These are phyloP conservation scores for Strigomonas culicis DNA, from an alignment of 208 protist species.

Conservation along the genomic window DNA sequence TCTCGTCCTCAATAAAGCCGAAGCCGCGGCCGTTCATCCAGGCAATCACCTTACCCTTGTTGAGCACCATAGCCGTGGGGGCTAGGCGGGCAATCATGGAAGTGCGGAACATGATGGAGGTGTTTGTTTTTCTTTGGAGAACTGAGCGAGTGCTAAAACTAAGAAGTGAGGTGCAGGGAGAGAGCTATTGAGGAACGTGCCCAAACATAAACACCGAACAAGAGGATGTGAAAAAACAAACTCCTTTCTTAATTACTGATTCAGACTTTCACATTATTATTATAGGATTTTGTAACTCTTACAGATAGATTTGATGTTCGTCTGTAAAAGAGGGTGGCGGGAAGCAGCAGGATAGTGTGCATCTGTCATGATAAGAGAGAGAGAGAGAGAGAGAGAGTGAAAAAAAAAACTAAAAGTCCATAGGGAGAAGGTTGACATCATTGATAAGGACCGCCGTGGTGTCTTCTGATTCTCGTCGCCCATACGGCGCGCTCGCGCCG, in stretches of 20 bases:
- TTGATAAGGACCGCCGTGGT: no score
- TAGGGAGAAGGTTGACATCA: no score
- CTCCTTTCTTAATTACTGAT: neutral
- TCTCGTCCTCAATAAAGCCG: conserved; percentile 89
- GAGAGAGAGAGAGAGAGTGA: no score
- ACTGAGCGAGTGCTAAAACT: neutral
- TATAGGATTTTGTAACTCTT: conserved; percentile 12
- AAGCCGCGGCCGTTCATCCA: conserved; percentile 90
- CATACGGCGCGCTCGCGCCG: no score
- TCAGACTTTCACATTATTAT: neutral
- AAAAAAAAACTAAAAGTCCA: no score
- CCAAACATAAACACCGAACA: neutral
- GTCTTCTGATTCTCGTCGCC: no score
- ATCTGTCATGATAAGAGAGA: neutral
- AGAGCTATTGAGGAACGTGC: neutral
- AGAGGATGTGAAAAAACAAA: neutral
- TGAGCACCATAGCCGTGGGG: conserved; percentile 60
- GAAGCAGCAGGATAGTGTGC: neutral
- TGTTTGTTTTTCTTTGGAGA: neutral
- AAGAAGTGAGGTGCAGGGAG: neutral
- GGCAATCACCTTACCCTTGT: conserved; percentile 85
- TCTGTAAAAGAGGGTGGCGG: conserved; percentile 58
- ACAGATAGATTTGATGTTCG: neutral
- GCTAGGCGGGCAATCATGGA: conserved; percentile 47
- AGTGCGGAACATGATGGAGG: conserved; percentile 64